A percentile compares a stretch with the other conserved stretches of the same genome.
Conservation (phyloP, 805 yeast species). For the Kurtzmaniella cleridarum region DNA sequence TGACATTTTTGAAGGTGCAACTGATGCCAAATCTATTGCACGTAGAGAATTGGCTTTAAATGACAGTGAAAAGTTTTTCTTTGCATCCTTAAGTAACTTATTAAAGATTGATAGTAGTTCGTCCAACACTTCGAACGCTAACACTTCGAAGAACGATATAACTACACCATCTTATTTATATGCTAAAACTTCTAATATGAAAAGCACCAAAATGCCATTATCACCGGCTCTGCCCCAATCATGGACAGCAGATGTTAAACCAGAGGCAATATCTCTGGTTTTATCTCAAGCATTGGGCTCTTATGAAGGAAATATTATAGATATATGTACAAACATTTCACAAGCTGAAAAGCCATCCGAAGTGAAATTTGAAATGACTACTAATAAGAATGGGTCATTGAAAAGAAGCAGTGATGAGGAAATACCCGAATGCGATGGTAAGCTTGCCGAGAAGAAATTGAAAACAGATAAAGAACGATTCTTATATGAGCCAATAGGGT, state of each 20-base stretch:
- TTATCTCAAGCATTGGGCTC: slow-evolving; percentile 37
- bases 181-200: background rate
- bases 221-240: slow-evolving; percentile 23
- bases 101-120: slow-evolving; percentile 39
- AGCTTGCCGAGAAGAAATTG: slow-evolving; percentile 31
- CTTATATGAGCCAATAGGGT: slow-evolving; percentile 24
- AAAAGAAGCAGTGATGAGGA: slow-evolving; percentile 18
- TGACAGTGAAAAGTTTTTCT: slow-evolving; percentile 46
- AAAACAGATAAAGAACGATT: slow-evolving; percentile 1
- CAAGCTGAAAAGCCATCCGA: slow-evolving; percentile 4
- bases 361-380: background rate
- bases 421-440: slow-evolving; percentile 28
- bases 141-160: slow-evolving; percentile 10
- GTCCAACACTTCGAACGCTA: slow-evolving; percentile 7
- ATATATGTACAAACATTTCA: slow-evolving; percentile 15
- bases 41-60: slow-evolving; percentile 41
- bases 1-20: slow-evolving; percentile 19
- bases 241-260: slow-evolving; percentile 43
- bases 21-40: slow-evolving; percentile 38
- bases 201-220: slow-evolving; percentile 22
- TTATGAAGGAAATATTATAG: slow-evolving; percentile 27
- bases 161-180: slow-evolving; percentile 9
- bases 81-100: slow-evolving; percentile 46
- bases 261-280: slow-evolving; percentile 39
- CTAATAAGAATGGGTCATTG: slow-evolving; percentile 1